Conservation (phyloP, 176 grass and related monocot species). For the Hordeum vulgare region MorexV3_pseudomolecules_assembly NC_058523.1:521623699-521624198, state of each 20-base stretch:
- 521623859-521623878: slow-evolving; percentile 35
- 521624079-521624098: background rate
- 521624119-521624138: background rate
- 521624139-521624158: background rate
- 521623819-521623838: slow-evolving; percentile 62
- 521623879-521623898: slow-evolving; percentile 61
- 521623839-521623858: slow-evolving; percentile 27
- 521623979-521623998: slow-evolving; percentile 25
- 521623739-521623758: slow-evolving; percentile 66
- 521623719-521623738: slow-evolving; percentile 73
- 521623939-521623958: slow-evolving; percentile 79
- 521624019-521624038: slow-evolving; percentile 30
- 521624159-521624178: background rate
- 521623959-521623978: slow-evolving; percentile 56
- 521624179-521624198: background rate
- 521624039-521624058: background rate
- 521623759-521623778: slow-evolving; percentile 70
- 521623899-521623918: slow-evolving; percentile 51
- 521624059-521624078: background rate
- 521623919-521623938: slow-evolving; percentile 63
- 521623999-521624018: slow-evolving; percentile 23
- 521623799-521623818: slow-evolving; percentile 50
- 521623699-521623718: slow-evolving; percentile 70
- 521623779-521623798: slow-evolving; percentile 76
- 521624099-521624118: background rate